Evolutionary conservation across 2,329 filamentous ascomycete genomes (phyloP).

Genomic region (Aspergillus transmontanensis): DNA sequence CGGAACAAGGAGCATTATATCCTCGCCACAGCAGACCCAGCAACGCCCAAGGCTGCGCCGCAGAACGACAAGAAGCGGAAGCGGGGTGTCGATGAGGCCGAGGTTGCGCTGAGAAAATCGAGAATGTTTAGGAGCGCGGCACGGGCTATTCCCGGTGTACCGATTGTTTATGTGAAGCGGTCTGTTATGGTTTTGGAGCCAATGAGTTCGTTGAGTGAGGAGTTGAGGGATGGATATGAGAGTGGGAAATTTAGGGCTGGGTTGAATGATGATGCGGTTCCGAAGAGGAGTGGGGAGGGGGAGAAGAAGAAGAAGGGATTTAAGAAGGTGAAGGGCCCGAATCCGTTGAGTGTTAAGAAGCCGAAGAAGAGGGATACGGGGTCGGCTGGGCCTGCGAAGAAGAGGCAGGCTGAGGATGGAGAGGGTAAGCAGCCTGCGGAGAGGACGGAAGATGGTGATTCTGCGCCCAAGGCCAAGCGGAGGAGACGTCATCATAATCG

Average conservation of each 20-base stretch:
- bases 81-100: conserved; percentile 34
- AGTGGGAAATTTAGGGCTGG: conserved; percentile 50
- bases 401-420: conserved; percentile 19
- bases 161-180: conserved; percentile 54
- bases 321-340: conserved; percentile 48
- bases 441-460: conserved; percentile 25
- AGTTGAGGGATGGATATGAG: conserved; percentile 47
- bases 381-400: conserved; percentile 20
- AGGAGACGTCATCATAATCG: conserved; percentile 40
- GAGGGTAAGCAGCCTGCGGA: conserved; percentile 5
- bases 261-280: conserved; percentile 33
- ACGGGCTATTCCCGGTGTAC: conserved; percentile 50
- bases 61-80: conserved; percentile 34
- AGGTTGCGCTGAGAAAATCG: conserved; percentile 35
- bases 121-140: conserved; percentile 41
- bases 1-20: conserved; percentile 54
- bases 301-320: conserved; percentile 36
- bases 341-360: conserved; percentile 53
- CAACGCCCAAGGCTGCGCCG: conserved; percentile 25
- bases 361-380: conserved; percentile 41
- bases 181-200: conserved; percentile 55
- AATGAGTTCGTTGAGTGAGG: conserved; percentile 47
- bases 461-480: conserved; percentile 36
- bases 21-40: conserved; percentile 47
- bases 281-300: conserved; percentile 35